Evolutionary conservation across 2,329 filamentous ascomycete species (phyloP).

Genomic region (Botrytis aclada): DNA sequence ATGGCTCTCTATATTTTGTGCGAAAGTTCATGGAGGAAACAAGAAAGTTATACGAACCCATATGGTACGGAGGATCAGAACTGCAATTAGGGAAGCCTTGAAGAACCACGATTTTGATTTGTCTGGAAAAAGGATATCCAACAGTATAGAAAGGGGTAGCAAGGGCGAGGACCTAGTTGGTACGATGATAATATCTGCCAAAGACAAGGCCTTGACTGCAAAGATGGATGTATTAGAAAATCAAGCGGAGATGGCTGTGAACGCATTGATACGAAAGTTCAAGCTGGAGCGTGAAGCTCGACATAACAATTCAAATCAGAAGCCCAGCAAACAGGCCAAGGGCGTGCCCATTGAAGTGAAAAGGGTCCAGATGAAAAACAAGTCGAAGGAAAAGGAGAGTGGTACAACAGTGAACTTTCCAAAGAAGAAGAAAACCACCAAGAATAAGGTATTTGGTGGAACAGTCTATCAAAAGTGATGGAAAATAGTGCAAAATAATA

Average conservation of each 20-base stretch:
- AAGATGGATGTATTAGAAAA: slow-evolving; percentile 31
- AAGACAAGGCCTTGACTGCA: slow-evolving; percentile 28
- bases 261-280: background rate
- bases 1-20: slow-evolving; percentile 46
- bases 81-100: slow-evolving; percentile 46
- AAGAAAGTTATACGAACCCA: slow-evolving; percentile 48
- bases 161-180: slow-evolving; percentile 39
- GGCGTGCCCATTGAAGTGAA: background rate
- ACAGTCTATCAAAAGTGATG: background rate
- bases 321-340: background rate
- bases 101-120: slow-evolving; percentile 44
- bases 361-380: background rate
- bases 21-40: slow-evolving; percentile 31
- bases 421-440: background rate
- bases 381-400: background rate
- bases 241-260: slow-evolving; percentile 30
- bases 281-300: background rate
- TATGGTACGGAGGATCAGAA: slow-evolving; percentile 43
- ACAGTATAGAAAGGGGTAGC: slow-evolving; percentile 26
- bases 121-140: slow-evolving; percentile 29
- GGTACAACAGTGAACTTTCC: background rate
- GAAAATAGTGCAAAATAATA: background rate
- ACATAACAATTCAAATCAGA: background rate
- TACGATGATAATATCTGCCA: slow-evolving; percentile 37
- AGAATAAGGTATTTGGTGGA: slow-evolving; percentile 3